phyloP scores from a whole-genome alignment of 371 early-diverging fungal species.

The Entomophthora muscae region DNA sequence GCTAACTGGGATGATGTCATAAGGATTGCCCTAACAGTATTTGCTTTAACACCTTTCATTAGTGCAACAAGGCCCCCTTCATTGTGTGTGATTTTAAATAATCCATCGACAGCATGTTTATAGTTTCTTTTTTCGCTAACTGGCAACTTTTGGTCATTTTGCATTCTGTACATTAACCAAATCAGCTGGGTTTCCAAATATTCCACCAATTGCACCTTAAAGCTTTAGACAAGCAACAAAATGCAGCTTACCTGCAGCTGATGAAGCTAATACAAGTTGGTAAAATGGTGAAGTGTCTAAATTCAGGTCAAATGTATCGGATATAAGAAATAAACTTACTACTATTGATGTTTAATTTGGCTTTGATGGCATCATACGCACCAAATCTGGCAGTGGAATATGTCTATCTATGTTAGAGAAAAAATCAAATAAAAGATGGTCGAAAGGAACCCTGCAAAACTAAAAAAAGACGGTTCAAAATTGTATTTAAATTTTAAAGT shows the following conservation, averaged over 20 bases:
- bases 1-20: conserved; percentile 60
- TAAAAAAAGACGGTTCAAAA: no score
- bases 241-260: background rate
- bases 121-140: conserved; percentile 43
- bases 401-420: background rate
- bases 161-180: conserved; percentile 69
- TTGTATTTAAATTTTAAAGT: no score
- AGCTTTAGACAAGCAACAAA: conserved; percentile 29
- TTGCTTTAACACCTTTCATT: conserved; percentile 54
- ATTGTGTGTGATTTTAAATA: conserved; percentile 37
- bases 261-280: background rate
- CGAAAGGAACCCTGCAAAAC: no score
- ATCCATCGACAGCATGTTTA: conserved; percentile 54
- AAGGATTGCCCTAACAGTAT: conserved; percentile 54
- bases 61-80: conserved; percentile 43
- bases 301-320: background rate
- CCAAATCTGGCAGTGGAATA: background rate
- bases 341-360: background rate
- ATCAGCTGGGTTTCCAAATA: conserved; percentile 70
- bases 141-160: conserved; percentile 58
- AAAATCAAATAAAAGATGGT: background rate
- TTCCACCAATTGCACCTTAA: conserved; percentile 59
- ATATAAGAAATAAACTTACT: background rate
- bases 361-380: background rate
- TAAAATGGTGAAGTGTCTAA: background rate